These are phyloP conservation scores for Moniliophthora roreri DNA, from an alignment of 1,284 basidiomycete species.

Conservation along the genomic window DNA sequence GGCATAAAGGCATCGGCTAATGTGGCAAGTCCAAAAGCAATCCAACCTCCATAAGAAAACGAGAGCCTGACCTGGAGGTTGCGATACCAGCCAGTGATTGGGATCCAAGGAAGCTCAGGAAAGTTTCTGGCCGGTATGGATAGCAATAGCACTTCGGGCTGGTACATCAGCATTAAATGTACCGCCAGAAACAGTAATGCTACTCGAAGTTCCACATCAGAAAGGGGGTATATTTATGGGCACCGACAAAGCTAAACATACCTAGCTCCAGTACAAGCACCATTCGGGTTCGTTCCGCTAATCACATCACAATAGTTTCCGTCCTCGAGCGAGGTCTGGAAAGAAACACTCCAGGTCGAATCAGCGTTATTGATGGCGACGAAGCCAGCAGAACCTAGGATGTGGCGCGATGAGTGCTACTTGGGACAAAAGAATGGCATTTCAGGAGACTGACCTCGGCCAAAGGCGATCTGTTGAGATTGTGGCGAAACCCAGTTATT, in stretches of 20 bases:
- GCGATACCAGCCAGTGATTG: too few species aligned
- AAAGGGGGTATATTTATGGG: neutral
- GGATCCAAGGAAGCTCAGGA: too few species aligned
- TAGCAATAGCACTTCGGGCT: conserved; percentile 55
- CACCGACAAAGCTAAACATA: conserved; percentile 27
- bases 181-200: conserved; percentile 52
- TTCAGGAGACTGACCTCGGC: conserved; percentile 40
- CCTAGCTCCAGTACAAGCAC: conserved; percentile 43
- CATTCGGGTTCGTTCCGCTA: conserved; percentile 29
- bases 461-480: conserved; percentile 61
- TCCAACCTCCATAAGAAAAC: too few species aligned
- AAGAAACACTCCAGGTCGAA: conserved; percentile 39
- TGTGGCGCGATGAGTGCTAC: neutral
- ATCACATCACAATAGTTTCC: conserved; percentile 53
- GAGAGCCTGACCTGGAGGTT: too few species aligned
- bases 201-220: conserved; percentile 21
- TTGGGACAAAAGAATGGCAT: neutral
- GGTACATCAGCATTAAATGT: conserved; percentile 51
- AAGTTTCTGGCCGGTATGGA: conserved; percentile 51
- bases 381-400: conserved; percentile 50
- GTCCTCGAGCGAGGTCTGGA: conserved; percentile 40
- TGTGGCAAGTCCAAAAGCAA: too few species aligned
- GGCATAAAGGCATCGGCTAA: too few species aligned
- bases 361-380: conserved; percentile 52
- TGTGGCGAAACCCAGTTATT: conserved; percentile 58